Base-by-base conservation (phyloP, 1,284 basidiomycete species). In the Phellinidium pouzarii region DNA sequence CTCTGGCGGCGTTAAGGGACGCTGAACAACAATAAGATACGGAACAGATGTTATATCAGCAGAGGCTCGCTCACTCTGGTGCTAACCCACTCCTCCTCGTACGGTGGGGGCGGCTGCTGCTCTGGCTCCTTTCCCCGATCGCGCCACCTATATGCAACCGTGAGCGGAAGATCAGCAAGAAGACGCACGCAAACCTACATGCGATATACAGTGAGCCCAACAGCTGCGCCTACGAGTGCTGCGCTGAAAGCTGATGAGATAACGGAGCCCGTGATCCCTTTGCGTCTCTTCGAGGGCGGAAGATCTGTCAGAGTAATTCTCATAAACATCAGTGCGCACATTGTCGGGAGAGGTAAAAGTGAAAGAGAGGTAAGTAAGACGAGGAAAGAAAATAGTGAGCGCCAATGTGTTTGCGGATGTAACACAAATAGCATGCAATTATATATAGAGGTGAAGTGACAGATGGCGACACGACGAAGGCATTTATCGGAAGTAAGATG, bases 121-220 rank as follows among this genome's bases (percentile, higher is more conserved):
- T 67, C 67, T n/a, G 66, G 60, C 58, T 76, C 72, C 69, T 77
- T 84, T 62, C 83, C 80, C 57, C 83, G 78, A 65, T 84, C 80
- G 67, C 80, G 75, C 86, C 87, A 88, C 63, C 72, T 74, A 44
- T 36, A 26, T n/a, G 14, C n/a, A 22, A 48, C 51, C 25, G 14
- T 48, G 11, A 29, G 29, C 11, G 14, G 73, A 76, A 55, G 3
- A 53, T 45, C 23, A 50, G 44, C 3, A 44, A 6, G 31, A n/a
- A 44, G 43, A 19, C 14, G 26, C 43, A 11, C 46, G 42, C 48
- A 34, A 34, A 75, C 84, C 71, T 65, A 89, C 87, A 90, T 70
- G 66, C 86, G 79, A 70, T 88, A 90, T 43, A 88, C 84, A 46
- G 87, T 88, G 58, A 89, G 73, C 56, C 87, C 87, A 47, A 90